Base-by-base conservation (phyloP, 192 early-diverging fungal genomes). In the Helicostylum pulchrum region DNA sequence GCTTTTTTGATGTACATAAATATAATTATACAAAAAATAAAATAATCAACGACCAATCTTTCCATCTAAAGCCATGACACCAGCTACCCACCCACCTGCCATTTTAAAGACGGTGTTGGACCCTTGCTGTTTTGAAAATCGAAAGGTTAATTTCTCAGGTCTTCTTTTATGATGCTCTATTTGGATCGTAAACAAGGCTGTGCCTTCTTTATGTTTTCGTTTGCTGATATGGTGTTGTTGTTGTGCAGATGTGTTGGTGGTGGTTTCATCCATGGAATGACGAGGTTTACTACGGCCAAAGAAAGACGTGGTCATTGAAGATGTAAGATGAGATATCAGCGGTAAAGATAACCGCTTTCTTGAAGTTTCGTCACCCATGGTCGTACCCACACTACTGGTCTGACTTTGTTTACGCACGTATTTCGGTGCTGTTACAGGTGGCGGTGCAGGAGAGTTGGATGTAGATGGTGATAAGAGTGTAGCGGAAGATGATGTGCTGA, bases 261-360 rank as follows among this genome's bases (percentile, higher is more conserved):
- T 1, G 3, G 50, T 61, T 23, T 47, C 19, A 36, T 58, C 58
- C 12, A 48, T 10, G 3, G 42, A 53, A 7, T 26, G 21, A 20
- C 65, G n/a, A 1, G 44, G 30, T 54, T 47, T 46, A 6, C 31
- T 60, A 19, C 39, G 55, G 23, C 30, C 30, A 52, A 58, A 64
- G 21, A 64, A 53, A 4, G 62, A 53, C 7, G 42, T 61, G 5
- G 67, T 58, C 51, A 62, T 53, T 7, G 58, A 62, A 36, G 67
- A 68, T 2, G 52, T 54, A 5, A 70, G 17, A 7, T 70, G 68
- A 0, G 61, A 50, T 3, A 70, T 11, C 10, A 68, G 45, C 0
- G 71, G 71, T 44, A 68, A 19, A 0, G 71, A 73, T 6, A 73
- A 61, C 36, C 65, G 55, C 43, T 73, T 67, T 21, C 7, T 39